Evolutionary conservation across 306 rosid species (phyloP), one percentile per base, ranked within the genome.

Genomic region (Styphnolobium japonicum): DNA sequence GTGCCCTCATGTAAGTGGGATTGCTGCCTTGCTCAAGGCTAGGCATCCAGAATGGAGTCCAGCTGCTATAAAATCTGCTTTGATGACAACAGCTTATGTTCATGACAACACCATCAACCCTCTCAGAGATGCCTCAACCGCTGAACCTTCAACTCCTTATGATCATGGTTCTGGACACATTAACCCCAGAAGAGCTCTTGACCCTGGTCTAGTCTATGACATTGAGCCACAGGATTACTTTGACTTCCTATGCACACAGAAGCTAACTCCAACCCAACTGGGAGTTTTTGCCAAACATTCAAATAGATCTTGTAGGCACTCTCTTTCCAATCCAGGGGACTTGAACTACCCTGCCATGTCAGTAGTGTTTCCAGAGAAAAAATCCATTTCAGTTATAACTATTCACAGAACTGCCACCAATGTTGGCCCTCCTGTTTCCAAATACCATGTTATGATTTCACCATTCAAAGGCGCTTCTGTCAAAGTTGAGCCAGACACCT

Each of bases 121-220:
- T 62, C 83, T 95, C 0, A 71, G 4, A 52, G 99, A 92, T 78
- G 84, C 98, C 22, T 85, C 94, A 1, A 31, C 51, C 7, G 82
- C 71, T 60, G 58, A 61, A 3, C 66, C 87, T 42, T 90, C 98
- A 23, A 82, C 71, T 52, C 85, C 98, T 18, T 95, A 77, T 70
- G 98, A 92, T 65, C 98, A 95, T 72, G 98, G 98, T 36, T 92
- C 98, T 4, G 98, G 98, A 21, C 98, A 95, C 78, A 87, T 95
- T 8, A 90, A 92, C 77, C 98, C 98, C 0, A 62, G 31, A 43
- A 92, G 75, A 76, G 98, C 98, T 29, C 92, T 95, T 42, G 96
- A 95, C 63, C 98, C 98, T 1, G 98, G 98, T 21, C 80, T 95
- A 76, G 73, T 95, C 33, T 95, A 92, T 67, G 98, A 92, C 67